phyloP scores from a whole-genome alignment of 495 filamentous ascomycete species.

The Extremus antarcticus region DNA sequence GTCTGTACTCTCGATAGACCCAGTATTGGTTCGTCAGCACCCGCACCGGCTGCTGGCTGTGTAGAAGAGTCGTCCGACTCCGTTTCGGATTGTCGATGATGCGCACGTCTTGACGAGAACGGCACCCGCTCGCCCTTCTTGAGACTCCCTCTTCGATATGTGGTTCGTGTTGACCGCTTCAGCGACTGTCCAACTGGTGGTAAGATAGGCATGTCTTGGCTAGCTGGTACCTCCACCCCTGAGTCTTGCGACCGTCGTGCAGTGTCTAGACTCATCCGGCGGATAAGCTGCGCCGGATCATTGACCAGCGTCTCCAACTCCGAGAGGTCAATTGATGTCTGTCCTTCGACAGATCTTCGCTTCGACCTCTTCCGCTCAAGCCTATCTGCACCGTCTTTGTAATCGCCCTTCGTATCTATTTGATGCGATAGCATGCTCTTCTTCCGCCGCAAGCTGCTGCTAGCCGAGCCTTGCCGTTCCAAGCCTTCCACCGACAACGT shows the following conservation, averaged over 20 bases:
- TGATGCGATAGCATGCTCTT: conserved; percentile 93
- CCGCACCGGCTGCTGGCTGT: conserved; percentile 32
- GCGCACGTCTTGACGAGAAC: conserved; percentile 63
- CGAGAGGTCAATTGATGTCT: conserved; percentile 36
- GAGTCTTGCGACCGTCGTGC: conserved; percentile 24
- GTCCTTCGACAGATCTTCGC: conserved; percentile 28
- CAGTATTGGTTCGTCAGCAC: conserved; percentile 35
- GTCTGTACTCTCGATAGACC: conserved; percentile 62
- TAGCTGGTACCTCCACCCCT: conserved; percentile 36
- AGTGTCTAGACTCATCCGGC: conserved; percentile 51
- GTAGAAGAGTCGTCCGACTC: conserved; percentile 43
- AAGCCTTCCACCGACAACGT: conserved; percentile 55
- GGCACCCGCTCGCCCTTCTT: conserved; percentile 65
- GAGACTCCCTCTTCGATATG: conserved; percentile 79
- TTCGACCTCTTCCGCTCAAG: conserved; percentile 68
- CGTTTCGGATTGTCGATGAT: conserved; percentile 7
- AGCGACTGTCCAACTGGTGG: conserved; percentile 67
- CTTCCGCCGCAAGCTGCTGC: conserved; percentile 55
- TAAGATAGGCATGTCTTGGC: conserved; percentile 82
- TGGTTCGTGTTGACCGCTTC: conserved; percentile 80
- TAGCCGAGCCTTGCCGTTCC: conserved; percentile 49
- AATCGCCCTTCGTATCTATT: conserved; percentile 64
- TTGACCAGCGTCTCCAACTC: conserved; percentile 70
- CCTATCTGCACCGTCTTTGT: conserved; percentile 79
- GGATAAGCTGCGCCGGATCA: conserved; percentile 60